Evolutionary conservation across 2,329 filamentous ascomycete species (phyloP).

Genomic region (Colletotrichum truncatum): DNA sequence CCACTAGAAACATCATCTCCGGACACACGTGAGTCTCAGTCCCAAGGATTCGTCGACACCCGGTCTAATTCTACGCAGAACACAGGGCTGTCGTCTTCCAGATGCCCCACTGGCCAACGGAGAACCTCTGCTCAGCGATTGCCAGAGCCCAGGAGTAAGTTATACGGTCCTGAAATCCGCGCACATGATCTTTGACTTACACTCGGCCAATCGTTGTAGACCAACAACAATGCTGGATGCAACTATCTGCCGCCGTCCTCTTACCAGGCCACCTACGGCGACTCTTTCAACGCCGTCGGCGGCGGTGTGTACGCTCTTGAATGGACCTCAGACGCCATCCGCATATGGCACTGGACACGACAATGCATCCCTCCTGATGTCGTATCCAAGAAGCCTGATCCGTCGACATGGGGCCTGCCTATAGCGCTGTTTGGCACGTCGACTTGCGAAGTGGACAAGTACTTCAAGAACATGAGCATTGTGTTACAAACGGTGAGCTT

Average conservation of each 20-base stretch:
- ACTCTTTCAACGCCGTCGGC: conserved; percentile 70
- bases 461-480: conserved; percentile 76
- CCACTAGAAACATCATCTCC: conserved; percentile 68
- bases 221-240: conserved; percentile 52
- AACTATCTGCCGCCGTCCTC: conserved; percentile 49
- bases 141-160: conserved; percentile 33
- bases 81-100: conserved; percentile 39
- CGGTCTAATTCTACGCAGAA: conserved; percentile 32
- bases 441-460: conserved; percentile 70
- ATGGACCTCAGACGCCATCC: conserved; percentile 75
- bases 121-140: conserved; percentile 32
- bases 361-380: conserved; percentile 73
- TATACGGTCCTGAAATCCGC: neutral
- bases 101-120: conserved; percentile 32
- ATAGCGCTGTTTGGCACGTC: conserved; percentile 73
- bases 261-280: conserved; percentile 63
- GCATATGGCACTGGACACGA: conserved; percentile 82
- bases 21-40: conserved; percentile 60
- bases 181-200: neutral
- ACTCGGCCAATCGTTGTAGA: neutral
- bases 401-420: conserved; percentile 74
- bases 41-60: neutral
- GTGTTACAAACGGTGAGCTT: conserved; percentile 73
- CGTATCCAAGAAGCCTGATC: conserved; percentile 64
- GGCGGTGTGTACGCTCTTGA: conserved; percentile 78